Percentiles rank a stretch among this genome's conserved stretches.
Conservation (phyloP, 2,329 filamentous ascomycete species). For the Rugonectria rugulosa region DNA sequence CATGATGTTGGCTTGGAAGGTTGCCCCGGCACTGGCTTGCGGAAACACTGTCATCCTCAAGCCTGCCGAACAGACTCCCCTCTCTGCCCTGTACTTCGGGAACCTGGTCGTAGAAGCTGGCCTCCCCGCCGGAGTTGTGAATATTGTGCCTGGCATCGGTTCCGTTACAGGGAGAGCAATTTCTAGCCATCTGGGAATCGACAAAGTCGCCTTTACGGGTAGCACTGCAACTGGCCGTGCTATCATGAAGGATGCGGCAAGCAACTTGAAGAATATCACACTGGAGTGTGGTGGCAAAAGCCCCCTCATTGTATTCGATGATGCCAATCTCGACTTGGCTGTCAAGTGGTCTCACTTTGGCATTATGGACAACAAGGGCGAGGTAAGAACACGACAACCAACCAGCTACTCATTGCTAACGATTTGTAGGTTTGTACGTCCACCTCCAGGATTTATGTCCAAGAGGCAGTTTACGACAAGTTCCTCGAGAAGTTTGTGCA, state of each 20-base stretch:
- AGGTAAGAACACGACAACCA: constrained; percentile 45
- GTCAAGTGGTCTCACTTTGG: constrained; percentile 57
- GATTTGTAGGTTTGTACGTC: constrained; percentile 61
- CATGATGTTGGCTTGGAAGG: constrained; percentile 69
- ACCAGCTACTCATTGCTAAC: neutral
- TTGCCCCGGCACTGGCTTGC: constrained; percentile 69
- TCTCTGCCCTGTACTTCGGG: constrained; percentile 66
- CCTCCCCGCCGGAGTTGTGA: constrained; percentile 78
- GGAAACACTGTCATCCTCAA: constrained; percentile 67
- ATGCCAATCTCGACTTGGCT: constrained; percentile 66
- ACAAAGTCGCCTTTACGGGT: constrained; percentile 77
- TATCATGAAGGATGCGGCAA: constrained; percentile 72
- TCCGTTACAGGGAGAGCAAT: constrained; percentile 69
- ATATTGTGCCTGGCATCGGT: constrained; percentile 72
- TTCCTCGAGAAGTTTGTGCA: constrained; percentile 63
- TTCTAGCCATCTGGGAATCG: constrained; percentile 67
- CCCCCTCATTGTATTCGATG: constrained; percentile 64
- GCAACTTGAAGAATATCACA: constrained; percentile 65
- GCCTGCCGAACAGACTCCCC: constrained; percentile 66
- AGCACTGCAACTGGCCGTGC: constrained; percentile 70
- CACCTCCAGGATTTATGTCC: constrained; percentile 66
- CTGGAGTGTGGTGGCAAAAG: constrained; percentile 67
- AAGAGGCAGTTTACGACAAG: constrained; percentile 62
- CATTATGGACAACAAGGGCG: constrained; percentile 63
- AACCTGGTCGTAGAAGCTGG: constrained; percentile 72